These are phyloP conservation scores for Lactifluus echinatus DNA, from an alignment of 768 basidiomycete species.

Conservation along the genomic window DNA sequence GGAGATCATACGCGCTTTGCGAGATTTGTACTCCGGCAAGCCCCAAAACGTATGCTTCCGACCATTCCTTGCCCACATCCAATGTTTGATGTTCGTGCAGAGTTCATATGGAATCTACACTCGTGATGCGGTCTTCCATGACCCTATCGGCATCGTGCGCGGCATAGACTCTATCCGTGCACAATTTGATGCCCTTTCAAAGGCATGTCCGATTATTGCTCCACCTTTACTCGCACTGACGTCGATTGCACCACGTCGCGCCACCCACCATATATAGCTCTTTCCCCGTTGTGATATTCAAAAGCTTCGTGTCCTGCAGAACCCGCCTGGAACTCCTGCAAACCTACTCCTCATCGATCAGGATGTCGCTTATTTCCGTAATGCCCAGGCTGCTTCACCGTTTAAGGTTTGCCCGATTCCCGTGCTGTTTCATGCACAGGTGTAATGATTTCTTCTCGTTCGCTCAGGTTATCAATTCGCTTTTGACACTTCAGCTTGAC, in stretches of 20 bases:
- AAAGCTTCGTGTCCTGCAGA: slow-evolving; percentile 35
- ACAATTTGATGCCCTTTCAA: slow-evolving; percentile 38
- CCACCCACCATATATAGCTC: slow-evolving; percentile 24
- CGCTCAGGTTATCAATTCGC: slow-evolving; percentile 34
- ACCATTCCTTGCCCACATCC: no score
- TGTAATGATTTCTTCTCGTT: background rate
- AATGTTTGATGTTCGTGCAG: slow-evolving; percentile 21
- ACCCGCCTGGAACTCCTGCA: slow-evolving; percentile 30
- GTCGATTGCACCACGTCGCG: background rate
- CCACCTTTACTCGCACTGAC: background rate
- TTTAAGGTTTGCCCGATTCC: slow-evolving; percentile 30
- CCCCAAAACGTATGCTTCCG: background rate
- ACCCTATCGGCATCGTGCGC: slow-evolving; percentile 38
- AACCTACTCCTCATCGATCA: slow-evolving; percentile 39
- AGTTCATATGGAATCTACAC: slow-evolving; percentile 37
- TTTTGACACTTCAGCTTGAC: slow-evolving; percentile 35
- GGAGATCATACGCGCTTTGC: slow-evolving; percentile 33
- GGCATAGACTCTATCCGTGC: slow-evolving; percentile 34
- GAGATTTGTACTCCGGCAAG: slow-evolving; percentile 28
- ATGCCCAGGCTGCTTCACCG: slow-evolving; percentile 30
- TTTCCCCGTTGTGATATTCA: slow-evolving; percentile 37
- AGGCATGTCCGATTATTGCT: slow-evolving; percentile 25
- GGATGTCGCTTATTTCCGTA: slow-evolving; percentile 38
- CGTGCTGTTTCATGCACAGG: no score
- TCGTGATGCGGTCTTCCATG: slow-evolving; percentile 33